These are phyloP conservation scores for Hordeum vulgare DNA, from an alignment of 176 grass and related monocot species.

Conservation along the genomic window DNA sequence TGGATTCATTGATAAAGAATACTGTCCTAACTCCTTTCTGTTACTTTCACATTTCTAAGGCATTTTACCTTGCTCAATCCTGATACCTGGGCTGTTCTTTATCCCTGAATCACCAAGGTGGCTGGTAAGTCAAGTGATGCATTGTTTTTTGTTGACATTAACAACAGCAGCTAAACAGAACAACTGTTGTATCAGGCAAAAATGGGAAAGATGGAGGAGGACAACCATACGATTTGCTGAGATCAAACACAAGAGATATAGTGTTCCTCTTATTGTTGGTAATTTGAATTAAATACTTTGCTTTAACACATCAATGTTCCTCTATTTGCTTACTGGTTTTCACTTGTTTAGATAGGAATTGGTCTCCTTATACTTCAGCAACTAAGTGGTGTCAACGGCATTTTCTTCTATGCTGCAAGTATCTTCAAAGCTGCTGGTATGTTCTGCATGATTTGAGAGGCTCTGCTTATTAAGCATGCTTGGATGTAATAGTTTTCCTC, in stretches of 20 bases:
- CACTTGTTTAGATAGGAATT: slow-evolving; percentile 66
- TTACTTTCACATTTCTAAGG: slow-evolving; percentile 35
- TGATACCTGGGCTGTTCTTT: slow-evolving; percentile 91
- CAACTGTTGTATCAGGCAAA: slow-evolving; percentile 59
- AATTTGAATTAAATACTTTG: background rate
- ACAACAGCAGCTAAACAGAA: slow-evolving; percentile 12
- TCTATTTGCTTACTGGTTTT: slow-evolving; percentile 12
- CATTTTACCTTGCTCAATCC: slow-evolving; percentile 70
- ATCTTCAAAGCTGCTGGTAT: slow-evolving; percentile 93
- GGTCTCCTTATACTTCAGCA: slow-evolving; percentile 84
- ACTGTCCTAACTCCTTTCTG: slow-evolving; percentile 6
- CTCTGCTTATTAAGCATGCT: background rate
- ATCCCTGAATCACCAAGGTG: slow-evolving; percentile 96
- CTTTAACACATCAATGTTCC: background rate
- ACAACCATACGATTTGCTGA: slow-evolving; percentile 78
- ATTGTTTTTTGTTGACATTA: background rate
- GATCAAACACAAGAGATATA: slow-evolving; percentile 84
- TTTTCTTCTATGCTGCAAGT: slow-evolving; percentile 84
- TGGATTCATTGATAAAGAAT: background rate
- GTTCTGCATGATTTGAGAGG: slow-evolving; percentile 3
- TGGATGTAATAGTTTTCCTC: background rate
- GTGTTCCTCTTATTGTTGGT: slow-evolving; percentile 75
- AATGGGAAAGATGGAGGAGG: slow-evolving; percentile 84
- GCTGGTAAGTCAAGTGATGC: slow-evolving; percentile 64
- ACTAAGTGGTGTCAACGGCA: slow-evolving; percentile 82